Evolutionary conservation across 1,284 basidiomycete species (phyloP), one percentile per base, ranked within the genome.

Genomic region (Phellinidium pouzarii): DNA sequence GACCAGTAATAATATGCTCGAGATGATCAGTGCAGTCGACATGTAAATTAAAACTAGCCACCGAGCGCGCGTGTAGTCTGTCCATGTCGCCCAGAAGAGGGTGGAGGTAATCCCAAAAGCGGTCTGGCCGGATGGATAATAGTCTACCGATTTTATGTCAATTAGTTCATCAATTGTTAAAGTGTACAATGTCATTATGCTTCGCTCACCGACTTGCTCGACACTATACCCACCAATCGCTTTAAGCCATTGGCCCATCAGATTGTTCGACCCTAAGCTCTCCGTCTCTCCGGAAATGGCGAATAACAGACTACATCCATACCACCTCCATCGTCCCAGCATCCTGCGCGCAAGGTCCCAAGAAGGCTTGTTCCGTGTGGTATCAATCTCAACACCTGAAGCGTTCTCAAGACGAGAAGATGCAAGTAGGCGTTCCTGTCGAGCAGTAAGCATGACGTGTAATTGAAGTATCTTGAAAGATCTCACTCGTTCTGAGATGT

Each of bases 191-290:
- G 6, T 20, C 36, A 22, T 12, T 25, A 19, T 44, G 41, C 45
- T 40, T 37, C 4, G 44, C 67, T 51, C 47, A 77, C 79, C 78
- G 17, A 77, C 75, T 63, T 84, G 79, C 57, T 80, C 77, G 3
- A 83, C 74, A 11, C 76, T 75, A 62, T 77, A 84, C 1, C 77
- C 78, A 7, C 79, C 78, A 14, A 78, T 73, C 8, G 78, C 73
- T 59, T 81, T 80, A 49, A 87, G 71, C 80, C 82, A 87, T 61
- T 87, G 83, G 7, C 84, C 82, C 83, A 87, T 87, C 34, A 87
- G 65, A 64, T 83, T 83, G 62, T 87, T 88, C 29, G 80, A 80
- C 4, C 84, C 82, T 41, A 87, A 80, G 54, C 75, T 77, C 61
- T 87, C 86, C 0, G 80, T 78, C 65, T 87, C 83, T 2, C 80